Evolutionary conservation across 176 grass and related monocot genomes (phyloP).

Genomic region (Miscanthus lutarioriparius): DNA sequence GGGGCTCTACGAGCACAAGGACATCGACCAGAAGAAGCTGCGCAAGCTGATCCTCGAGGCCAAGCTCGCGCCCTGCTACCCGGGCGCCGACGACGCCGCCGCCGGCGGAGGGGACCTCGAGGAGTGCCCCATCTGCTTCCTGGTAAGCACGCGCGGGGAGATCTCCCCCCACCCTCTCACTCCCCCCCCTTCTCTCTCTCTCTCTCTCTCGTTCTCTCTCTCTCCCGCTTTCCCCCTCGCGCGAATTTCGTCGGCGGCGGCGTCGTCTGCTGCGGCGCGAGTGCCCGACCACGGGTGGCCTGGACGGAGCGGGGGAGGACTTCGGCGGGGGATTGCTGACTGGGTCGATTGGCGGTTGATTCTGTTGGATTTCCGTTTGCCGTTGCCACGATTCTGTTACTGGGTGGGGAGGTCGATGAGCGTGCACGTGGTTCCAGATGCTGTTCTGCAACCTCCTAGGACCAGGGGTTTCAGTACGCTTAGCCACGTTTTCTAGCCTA

Average conservation of each 20-base stretch:
- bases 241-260: conserved; percentile 4
- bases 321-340: neutral
- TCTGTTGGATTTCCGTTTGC: conserved; percentile 18
- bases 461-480: conserved; percentile 20
- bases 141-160: conserved; percentile 50
- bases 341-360: conserved; percentile 17
- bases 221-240: neutral
- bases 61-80: conserved; percentile 96
- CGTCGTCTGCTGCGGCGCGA: neutral
- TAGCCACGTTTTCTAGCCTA: conserved; percentile 6
- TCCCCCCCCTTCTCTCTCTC: too few species aligned
- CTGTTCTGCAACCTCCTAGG: neutral
- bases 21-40: conserved; percentile 96
- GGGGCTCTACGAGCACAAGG: conserved; percentile 86
- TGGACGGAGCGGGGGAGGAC: neutral
- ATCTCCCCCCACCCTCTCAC: neutral
- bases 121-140: conserved; percentile 98
- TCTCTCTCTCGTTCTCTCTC: too few species aligned
- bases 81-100: conserved; percentile 60
- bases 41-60: conserved; percentile 97
- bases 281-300: neutral
- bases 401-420: neutral
- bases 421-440: neutral
- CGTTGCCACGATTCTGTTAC: neutral
- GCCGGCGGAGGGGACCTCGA: conserved; percentile 58